Evolutionary conservation across 176 grass and related monocot genomes (phyloP).

Genomic region (Poa annua): DNA sequence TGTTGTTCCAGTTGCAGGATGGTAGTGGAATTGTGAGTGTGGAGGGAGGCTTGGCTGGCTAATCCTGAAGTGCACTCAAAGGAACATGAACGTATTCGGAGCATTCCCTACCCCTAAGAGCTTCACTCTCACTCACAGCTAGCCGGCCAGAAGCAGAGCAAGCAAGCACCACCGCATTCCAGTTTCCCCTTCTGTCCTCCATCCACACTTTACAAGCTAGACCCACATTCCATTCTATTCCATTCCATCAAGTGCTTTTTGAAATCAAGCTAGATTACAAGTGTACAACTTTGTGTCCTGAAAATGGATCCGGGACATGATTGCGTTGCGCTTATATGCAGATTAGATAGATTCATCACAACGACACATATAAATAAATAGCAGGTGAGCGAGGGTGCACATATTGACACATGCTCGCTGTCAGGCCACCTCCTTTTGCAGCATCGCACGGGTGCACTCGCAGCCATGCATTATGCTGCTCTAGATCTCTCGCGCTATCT

Average conservation of each 20-base stretch:
- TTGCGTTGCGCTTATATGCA: no score
- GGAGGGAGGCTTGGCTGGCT: neutral
- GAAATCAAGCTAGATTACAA: neutral
- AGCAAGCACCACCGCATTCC: neutral
- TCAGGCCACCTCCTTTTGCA: neutral
- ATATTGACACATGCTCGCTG: neutral
- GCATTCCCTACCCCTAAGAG: conserved; percentile 17
- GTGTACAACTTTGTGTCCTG: neutral
- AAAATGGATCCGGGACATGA: neutral
- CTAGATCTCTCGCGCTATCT: conserved; percentile 24
- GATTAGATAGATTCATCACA: neutral
- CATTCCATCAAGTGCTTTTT: neutral
- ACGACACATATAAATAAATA: conserved; percentile 14
- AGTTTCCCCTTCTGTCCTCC: neutral
- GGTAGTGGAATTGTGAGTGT: neutral
- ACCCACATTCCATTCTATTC: neutral
- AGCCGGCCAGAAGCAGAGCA: no score
- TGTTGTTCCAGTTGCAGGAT: no score
- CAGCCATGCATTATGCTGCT: conserved; percentile 9
- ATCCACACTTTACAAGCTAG: conserved; percentile 8
- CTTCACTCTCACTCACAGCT: conserved; percentile 54
- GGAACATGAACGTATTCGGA: conserved; percentile 42
- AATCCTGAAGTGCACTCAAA: conserved; percentile 86
- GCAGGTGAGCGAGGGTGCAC: neutral
- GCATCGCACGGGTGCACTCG: conserved; percentile 32